Base-by-base conservation (phyloP, 345 rosid genomes). In the Sonneratia caseolaris region DNA sequence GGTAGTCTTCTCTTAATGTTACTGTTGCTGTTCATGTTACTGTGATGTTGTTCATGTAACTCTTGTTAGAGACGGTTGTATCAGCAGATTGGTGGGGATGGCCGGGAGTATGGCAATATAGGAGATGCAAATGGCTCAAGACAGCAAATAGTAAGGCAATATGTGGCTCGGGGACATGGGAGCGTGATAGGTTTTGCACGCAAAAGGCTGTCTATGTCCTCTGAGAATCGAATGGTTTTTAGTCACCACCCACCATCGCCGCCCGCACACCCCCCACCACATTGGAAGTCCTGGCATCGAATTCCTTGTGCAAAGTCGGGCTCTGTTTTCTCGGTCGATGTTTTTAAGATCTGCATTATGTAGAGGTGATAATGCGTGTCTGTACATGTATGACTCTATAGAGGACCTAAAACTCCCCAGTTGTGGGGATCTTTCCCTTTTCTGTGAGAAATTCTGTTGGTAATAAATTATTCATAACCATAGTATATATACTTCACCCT, bases 381-480 rank as follows among this genome's bases (percentile, higher is more conserved):
- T 24, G 64, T 59, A 59, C 32, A 59, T 59, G 64, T 22, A 59
- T 59, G 64, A 59, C 64, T 59, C 64, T 24, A 59, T 59, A 59
- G 64, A 56, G 64, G 36, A 59, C 64, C 22, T 59, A 22, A 59
- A 59, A 24, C 8, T 11, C 9, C 36, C 64, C 64, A 21, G 13
- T 18, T 59, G n/a, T 22, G 22, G 32, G 64, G 64, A 35, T 7
- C 1, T 59, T 40, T 40, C 43, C 1, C 43, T 36, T 59, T 59
- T 59, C 64, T 9, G 7, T 59, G 32, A 59, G 64, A 24, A 24
- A 21, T 15, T n/a, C 14, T 15, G 19, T 53, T 19, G 19, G 22
- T 53, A 19, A 53, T 4, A 47, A 47, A 47, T 47, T 11, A 47
- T 47, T 47, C 51, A 14, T 18, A 19, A 7, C 22, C 59, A 48